Evolutionary conservation across 225 moss, liverwort and hornwort genomes (phyloP), one percentile per base, ranked within the genome.

Genomic region (Lunularia cruciata): DNA sequence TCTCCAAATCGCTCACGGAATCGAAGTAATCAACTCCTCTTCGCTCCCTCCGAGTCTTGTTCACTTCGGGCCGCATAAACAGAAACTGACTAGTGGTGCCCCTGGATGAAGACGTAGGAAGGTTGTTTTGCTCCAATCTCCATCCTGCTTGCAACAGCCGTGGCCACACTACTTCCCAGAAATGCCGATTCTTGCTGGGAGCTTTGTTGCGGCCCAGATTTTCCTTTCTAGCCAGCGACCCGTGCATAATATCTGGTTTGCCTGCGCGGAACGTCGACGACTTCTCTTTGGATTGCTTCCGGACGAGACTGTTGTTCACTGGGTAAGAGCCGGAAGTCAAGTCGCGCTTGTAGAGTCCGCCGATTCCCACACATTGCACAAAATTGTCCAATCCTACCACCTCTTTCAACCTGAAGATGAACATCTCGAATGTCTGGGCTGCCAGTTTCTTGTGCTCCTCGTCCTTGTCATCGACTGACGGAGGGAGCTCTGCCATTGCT

Each of bases 151-250:
- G 58, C 71, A 78, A 57, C 46, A 86, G 64, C 16, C 78, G 76
- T 20, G 86, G 86, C 86, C 86, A 86, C n/a, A 86, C 78, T 10
- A 78, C 78, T 45, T 81, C 86, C 83, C 83, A 78, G 55, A 86
- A 86, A 22, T 61, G 20, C 42, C 26, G 38, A 8, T n/a, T n/a
- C n/a, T n/a, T n/a, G n/a, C n/a, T n/a, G n/a, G n/a, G n/a, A 6
- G 13, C 33, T 12, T 32, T 71, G 59, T 20, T 33, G 31, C 13
- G 59, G 57, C 4, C 15, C 59, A n/a, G n/a, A n/a, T n/a, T n/a
- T n/a, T n/a, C n/a, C n/a, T n/a, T n/a, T 75, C 71, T 20, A 72
- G 34, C 3, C 54, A 72, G 32, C 23, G n/a, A 38, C 54, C 35
- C 23, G n/a, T n/a, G n/a, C n/a, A n/a, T n/a, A n/a, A n/a, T n/a